A percentile compares a stretch with the other conserved stretches of the same genome.
Conservation (phyloP, 2,329 filamentous ascomycete genomes). For the Pseudogymnoascus sp. region DNA sequence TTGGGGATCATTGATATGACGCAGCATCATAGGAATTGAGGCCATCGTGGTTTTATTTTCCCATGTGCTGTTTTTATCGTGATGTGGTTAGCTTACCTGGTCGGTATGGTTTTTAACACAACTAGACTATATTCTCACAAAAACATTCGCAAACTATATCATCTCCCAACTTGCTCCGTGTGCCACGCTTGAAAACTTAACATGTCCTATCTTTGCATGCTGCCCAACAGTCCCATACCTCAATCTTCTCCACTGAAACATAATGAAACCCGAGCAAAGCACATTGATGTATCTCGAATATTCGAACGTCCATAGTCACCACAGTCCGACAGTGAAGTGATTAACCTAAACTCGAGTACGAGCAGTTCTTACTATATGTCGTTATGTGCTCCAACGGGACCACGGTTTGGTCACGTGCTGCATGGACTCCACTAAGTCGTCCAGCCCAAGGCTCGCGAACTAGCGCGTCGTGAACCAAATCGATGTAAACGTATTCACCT, state of each 20-base stretch:
- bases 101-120: slow-evolving; percentile 12
- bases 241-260: neutral
- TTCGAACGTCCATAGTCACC: neutral
- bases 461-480: neutral
- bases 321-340: neutral
- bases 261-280: neutral
- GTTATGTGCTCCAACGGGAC: neutral
- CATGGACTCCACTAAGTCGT: neutral
- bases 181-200: neutral
- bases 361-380: neutral
- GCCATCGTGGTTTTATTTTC: neutral
- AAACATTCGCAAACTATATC: slow-evolving; percentile 12
- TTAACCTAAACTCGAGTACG: neutral
- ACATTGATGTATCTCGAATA: neutral
- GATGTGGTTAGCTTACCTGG: slow-evolving; percentile 12
- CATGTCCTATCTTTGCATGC: neutral
- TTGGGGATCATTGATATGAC: slow-evolving; percentile 8
- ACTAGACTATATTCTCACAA: slow-evolving; percentile 13
- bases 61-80: slow-evolving; percentile 2
- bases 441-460: neutral
- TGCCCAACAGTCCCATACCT: neutral
- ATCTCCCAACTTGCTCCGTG: neutral
- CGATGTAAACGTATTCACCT: neutral
- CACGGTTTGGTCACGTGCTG: neutral
- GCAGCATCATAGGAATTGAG: neutral